Percentiles rank a stretch among this genome's conserved stretches.
These are phyloP conservation scores for Tylopilus subfusipes DNA, from an alignment of 768 basidiomycete species.

Conservation along the genomic window DNA sequence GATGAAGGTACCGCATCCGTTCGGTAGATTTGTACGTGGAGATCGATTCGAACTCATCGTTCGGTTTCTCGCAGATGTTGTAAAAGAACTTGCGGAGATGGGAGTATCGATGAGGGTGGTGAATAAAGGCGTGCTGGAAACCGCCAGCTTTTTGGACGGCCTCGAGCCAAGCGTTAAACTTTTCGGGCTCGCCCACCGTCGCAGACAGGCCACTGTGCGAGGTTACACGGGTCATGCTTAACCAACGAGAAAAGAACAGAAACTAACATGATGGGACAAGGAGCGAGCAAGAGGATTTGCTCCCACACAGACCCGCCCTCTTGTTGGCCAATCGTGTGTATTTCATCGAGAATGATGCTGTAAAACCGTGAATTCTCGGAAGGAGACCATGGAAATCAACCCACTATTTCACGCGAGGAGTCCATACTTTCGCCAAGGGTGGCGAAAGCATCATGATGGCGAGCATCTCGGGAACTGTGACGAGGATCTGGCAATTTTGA, in stretches of 20 bases:
- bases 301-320: slow-evolving; percentile 72
- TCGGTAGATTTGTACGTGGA: slow-evolving; percentile 34
- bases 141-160: slow-evolving; percentile 58
- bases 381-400: neutral
- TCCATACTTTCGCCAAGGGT: slow-evolving; percentile 57
- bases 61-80: slow-evolving; percentile 26
- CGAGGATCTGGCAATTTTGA: slow-evolving; percentile 65
- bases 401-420: slow-evolving; percentile 57
- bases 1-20: slow-evolving; percentile 57
- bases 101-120: slow-evolving; percentile 68
- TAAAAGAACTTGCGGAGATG: slow-evolving; percentile 70
- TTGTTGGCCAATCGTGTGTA: slow-evolving; percentile 66
- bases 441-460: slow-evolving; percentile 69
- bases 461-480: slow-evolving; percentile 71
- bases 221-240: neutral
- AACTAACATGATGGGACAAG: slow-evolving; percentile 67
- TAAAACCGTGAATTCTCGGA: neutral
- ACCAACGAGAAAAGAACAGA: neutral
- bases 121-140: slow-evolving; percentile 55
- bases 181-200: slow-evolving; percentile 62
- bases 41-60: slow-evolving; percentile 35
- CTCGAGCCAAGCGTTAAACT: slow-evolving; percentile 63
- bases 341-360: slow-evolving; percentile 59
- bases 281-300: slow-evolving; percentile 65
- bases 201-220: slow-evolving; percentile 60